Percentiles rank a stretch among this genome's conserved stretches.
phyloP scores from a whole-genome alignment of 768 basidiomycete genomes.

The Exidia glandulosa region DNA sequence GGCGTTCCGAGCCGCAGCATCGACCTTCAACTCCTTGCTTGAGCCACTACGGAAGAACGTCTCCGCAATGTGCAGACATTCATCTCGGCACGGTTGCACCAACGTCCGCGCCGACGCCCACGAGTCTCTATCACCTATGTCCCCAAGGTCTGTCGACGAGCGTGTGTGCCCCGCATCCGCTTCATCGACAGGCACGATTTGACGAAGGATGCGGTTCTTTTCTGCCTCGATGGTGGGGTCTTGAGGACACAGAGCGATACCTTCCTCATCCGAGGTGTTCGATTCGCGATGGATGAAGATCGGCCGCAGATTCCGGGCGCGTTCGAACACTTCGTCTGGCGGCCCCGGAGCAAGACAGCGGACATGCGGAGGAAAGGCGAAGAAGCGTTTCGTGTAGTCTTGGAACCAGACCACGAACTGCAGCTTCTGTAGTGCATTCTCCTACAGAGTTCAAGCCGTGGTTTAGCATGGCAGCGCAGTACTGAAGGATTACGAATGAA shows the following conservation, averaged over 20 bases:
- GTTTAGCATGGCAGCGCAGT: neutral
- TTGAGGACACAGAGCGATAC: neutral
- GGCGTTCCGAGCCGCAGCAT: slow-evolving; percentile 16
- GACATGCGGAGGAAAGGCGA: slow-evolving; percentile 13
- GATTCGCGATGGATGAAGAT: neutral
- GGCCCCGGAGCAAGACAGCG: slow-evolving; percentile 9
- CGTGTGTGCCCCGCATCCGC: neutral
- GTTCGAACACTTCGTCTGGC: neutral
- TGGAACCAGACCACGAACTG: slow-evolving; percentile 28
- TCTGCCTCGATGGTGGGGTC: neutral
- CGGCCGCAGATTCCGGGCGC: slow-evolving; percentile 2
- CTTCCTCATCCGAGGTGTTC: neutral
- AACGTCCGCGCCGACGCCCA: neutral
- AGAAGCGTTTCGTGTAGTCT: slow-evolving; percentile 27
- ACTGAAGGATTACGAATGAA: neutral
- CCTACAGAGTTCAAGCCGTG: slow-evolving; percentile 11
- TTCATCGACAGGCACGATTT: neutral
- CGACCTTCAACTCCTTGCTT: slow-evolving; percentile 13
- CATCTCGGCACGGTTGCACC: slow-evolving; percentile 14
- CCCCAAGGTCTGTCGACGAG: too few relatives aligned
- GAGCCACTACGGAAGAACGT: slow-evolving; percentile 15
- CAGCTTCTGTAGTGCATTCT: slow-evolving; percentile 22
- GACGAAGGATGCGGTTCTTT: neutral
- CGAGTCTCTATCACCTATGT: neutral
- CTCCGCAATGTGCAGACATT: slow-evolving; percentile 15